Percentiles rank a stretch among this genome's conserved stretches.
Conservation (phyloP, 495 filamentous ascomycete species). For the Neurospora discreta region DNA sequence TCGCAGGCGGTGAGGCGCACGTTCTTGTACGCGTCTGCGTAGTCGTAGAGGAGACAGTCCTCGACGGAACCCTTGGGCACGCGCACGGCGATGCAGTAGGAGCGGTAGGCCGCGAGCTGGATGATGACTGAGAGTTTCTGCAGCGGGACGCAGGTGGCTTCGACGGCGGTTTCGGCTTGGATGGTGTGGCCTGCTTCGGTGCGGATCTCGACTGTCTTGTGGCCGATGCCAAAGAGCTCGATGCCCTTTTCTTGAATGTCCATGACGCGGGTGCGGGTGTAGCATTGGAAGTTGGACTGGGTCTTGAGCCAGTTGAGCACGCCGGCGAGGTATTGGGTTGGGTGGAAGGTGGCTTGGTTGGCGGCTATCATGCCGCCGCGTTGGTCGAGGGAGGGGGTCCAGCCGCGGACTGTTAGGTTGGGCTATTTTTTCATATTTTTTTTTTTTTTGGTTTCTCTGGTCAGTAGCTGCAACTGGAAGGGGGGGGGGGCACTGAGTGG, state of each 20-base stretch:
- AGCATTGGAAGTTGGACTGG: slow-evolving; percentile 44
- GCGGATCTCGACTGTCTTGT: slow-evolving; percentile 28
- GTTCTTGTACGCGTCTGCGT: slow-evolving; percentile 44
- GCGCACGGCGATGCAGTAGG: slow-evolving; percentile 48
- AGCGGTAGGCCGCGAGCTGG: slow-evolving; percentile 39
- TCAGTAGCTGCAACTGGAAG: no score
- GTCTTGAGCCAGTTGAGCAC: slow-evolving; percentile 37
- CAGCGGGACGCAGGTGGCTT: slow-evolving; percentile 45
- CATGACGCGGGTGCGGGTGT: slow-evolving; percentile 37
- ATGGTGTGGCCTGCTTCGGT: slow-evolving; percentile 38
- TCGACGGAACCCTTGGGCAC: slow-evolving; percentile 38
- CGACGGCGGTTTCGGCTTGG: slow-evolving; percentile 35
- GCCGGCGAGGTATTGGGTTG: slow-evolving; percentile 43
- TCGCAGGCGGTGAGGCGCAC: slow-evolving; percentile 40
- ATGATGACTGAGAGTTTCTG: slow-evolving; percentile 42
- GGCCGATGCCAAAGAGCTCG: slow-evolving; percentile 22
- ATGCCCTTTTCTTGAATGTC: slow-evolving; percentile 36
- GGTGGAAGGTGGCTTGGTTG: slow-evolving; percentile 48
- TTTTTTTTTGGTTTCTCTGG: no score
- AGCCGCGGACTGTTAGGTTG: slow-evolving; percentile 28
- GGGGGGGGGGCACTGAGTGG: no score
- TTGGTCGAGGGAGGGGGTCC: slow-evolving; percentile 38
- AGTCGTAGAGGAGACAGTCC: slow-evolving; percentile 46
- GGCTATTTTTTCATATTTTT: no score
- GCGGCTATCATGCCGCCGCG: slow-evolving; percentile 35